Base-by-base conservation (phyloP, 768 basidiomycete species). In the Phylloporus rhodoxanthus region DNA sequence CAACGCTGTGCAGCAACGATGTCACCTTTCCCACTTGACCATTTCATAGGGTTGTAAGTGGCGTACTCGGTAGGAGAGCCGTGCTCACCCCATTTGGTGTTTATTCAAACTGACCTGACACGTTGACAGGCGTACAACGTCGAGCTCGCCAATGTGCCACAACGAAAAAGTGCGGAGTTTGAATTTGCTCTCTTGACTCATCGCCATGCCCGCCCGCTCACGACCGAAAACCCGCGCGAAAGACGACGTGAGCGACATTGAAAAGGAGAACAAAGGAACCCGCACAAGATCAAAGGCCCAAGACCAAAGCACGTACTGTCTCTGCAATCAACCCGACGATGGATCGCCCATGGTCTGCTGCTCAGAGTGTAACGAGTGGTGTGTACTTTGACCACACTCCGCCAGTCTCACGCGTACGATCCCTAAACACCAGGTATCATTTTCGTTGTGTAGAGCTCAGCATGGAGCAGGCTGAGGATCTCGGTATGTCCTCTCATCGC, bases 311-410 rank as follows among this genome's bases (percentile, higher is more conserved):
- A 64, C 59, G 26, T 59, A 63, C 33, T 91, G 89, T 69, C 67
- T 76, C 1, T 92, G 90, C 65, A 72, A 75, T 20, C 76, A 76
- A 43, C 77, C 76, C 33, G 84, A 91, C 64, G 84, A 89, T 69
- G 88, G 85, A 28, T 76, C 84, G 6, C 87, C 88, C 11, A 90
- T 91, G 88, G 82, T 91, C 43, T 70, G 70, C 30, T 92, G 90
- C 61, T 75, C 79, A 21, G 71, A 76, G 45, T 92, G 90, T 64
- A 73, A 70, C 21, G 82, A 82, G 54, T 91, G 89, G 90, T 85
- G 56, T 57, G 79, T 67, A 10, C 23, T 5, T 41, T 25, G 25
- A 21, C n/a, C 25, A 3, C 50, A n/a, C 17, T 19, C 36, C 8
- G 28, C 23, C 50, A 21, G n/a, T 17, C 41, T 53, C 52, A 60